Evolutionary conservation across 2,329 filamentous ascomycete species (phyloP).

Genomic region (Fusarium xylarioides): DNA sequence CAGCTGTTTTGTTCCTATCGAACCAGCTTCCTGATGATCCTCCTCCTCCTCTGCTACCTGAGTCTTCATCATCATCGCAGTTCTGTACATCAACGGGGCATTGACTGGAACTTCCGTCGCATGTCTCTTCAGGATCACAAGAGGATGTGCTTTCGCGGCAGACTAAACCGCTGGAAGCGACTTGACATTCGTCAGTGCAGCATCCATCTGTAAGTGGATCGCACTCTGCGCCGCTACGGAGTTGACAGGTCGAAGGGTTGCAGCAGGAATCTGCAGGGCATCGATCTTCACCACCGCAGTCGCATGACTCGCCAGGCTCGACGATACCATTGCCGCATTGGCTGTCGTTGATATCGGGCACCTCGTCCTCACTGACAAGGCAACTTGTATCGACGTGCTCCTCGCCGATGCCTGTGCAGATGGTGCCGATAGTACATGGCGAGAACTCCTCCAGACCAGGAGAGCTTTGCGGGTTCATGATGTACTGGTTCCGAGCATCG

Average conservation of each 20-base stretch:
- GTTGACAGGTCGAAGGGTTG: slow-evolving; percentile 17
- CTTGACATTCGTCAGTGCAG: slow-evolving; percentile 18
- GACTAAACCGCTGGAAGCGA: background rate
- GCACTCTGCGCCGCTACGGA: slow-evolving; percentile 5
- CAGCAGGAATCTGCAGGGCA: slow-evolving; percentile 15
- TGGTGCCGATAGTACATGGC: slow-evolving; percentile 83
- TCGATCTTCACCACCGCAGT: slow-evolving; percentile 10
- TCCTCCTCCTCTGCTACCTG: background rate
- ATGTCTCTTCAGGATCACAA: slow-evolving; percentile 20
- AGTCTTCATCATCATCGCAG: background rate
- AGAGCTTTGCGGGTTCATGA: slow-evolving; percentile 89
- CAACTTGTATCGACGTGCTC: slow-evolving; percentile 77
- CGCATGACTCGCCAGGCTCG: slow-evolving; percentile 21
- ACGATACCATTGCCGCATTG: slow-evolving; percentile 78
- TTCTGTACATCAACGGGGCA: slow-evolving; percentile 18
- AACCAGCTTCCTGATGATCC: slow-evolving; percentile 12
- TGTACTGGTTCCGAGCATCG: slow-evolving; percentile 74
- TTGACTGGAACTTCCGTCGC: slow-evolving; percentile 11
- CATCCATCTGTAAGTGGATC: slow-evolving; percentile 14
- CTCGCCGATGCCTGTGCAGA: slow-evolving; percentile 80
- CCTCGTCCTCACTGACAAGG: slow-evolving; percentile 74
- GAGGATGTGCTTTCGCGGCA: slow-evolving; percentile 13
- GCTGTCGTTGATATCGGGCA: slow-evolving; percentile 77
- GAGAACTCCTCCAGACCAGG: slow-evolving; percentile 77
- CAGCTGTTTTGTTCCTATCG: slow-evolving; percentile 23